Percentiles rank a stretch among this genome's conserved stretches.
Evolutionary conservation across 257 asterid genomes (phyloP).

Genomic region (Schizonepeta tenuifolia): DNA sequence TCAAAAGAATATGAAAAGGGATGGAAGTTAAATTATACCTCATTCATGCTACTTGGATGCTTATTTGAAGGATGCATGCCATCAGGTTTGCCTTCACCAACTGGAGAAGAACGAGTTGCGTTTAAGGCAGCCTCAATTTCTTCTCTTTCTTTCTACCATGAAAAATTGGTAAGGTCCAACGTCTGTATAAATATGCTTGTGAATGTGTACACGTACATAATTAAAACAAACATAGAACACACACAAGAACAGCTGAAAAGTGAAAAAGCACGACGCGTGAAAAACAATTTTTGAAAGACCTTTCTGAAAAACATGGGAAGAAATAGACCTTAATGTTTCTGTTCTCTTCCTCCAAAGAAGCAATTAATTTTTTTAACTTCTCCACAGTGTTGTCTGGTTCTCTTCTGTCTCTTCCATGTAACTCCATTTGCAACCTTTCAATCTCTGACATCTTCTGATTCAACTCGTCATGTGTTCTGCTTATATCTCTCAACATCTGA

Average conservation of each 20-base stretch:
- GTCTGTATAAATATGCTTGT: constrained; percentile 34
- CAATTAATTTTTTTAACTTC: constrained; percentile 57
- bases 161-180: constrained; percentile 41
- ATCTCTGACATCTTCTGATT: constrained; percentile 67
- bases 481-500: constrained; percentile 68
- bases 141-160: constrained; percentile 73
- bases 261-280: constrained; percentile 10
- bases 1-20: constrained; percentile 21
- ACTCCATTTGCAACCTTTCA: constrained; percentile 61
- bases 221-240: constrained; percentile 11
- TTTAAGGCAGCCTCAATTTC: constrained; percentile 67
- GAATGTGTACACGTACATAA: constrained; percentile 30
- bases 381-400: constrained; percentile 49
- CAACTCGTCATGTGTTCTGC: constrained; percentile 56
- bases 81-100: constrained; percentile 36
- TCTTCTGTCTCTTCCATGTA: constrained; percentile 53
- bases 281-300: constrained; percentile 11
- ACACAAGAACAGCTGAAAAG: background rate
- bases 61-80: constrained; percentile 38
- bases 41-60: constrained; percentile 43
- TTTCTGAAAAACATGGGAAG: constrained; percentile 33
- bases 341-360: constrained; percentile 72
- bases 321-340: constrained; percentile 63
- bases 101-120: constrained; percentile 53
- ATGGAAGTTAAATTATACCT: constrained; percentile 48